Percentiles rank a stretch among this genome's conserved stretches.
phyloP scores from a whole-genome alignment of 2,329 filamentous ascomycete genomes.

The Stenocarpella maydis region DNA sequence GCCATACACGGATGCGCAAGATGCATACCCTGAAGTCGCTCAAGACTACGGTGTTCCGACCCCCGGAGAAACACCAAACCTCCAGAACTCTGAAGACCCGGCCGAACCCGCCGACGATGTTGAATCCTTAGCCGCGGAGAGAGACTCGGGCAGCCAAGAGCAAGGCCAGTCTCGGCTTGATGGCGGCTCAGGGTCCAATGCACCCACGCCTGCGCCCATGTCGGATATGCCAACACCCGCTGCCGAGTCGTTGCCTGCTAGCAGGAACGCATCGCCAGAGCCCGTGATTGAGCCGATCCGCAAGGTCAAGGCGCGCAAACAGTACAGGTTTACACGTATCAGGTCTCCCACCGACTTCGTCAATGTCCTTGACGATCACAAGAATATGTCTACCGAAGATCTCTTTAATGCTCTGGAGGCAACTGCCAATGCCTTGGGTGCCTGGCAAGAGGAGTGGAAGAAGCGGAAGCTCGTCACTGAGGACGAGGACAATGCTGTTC shows the following conservation, averaged over 20 bases:
- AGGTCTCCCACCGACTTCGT: constrained; percentile 59
- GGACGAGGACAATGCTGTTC: constrained; percentile 64
- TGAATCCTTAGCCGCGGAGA: constrained; percentile 27
- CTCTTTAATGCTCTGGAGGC: constrained; percentile 55
- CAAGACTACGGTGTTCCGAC: constrained; percentile 30
- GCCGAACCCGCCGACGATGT: constrained; percentile 27
- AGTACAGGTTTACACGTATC: constrained; percentile 59
- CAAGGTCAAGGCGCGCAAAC: constrained; percentile 39
- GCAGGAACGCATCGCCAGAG: constrained; percentile 32
- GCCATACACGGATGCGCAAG: constrained; percentile 28
- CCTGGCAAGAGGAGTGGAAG: constrained; percentile 64
- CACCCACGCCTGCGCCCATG: constrained; percentile 38
- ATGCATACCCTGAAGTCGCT: constrained; percentile 30
- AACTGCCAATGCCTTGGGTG: constrained; percentile 54
- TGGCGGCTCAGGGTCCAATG: constrained; percentile 31
- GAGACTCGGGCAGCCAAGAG: constrained; percentile 27
- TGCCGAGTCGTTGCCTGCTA: constrained; percentile 30
- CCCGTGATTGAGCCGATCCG: constrained; percentile 32
- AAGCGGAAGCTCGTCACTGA: constrained; percentile 59
- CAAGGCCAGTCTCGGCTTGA: constrained; percentile 22
- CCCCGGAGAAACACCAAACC: constrained; percentile 28
- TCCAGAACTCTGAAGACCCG: constrained; percentile 29
- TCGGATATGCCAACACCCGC: constrained; percentile 37
- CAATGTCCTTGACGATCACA: constrained; percentile 57
- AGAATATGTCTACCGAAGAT: constrained; percentile 57